Percentiles rank a stretch among this genome's conserved stretches.
These are phyloP conservation scores for Choiromyces venosus DNA, from an alignment of 495 filamentous ascomycete genomes.

Conservation along the genomic window DNA sequence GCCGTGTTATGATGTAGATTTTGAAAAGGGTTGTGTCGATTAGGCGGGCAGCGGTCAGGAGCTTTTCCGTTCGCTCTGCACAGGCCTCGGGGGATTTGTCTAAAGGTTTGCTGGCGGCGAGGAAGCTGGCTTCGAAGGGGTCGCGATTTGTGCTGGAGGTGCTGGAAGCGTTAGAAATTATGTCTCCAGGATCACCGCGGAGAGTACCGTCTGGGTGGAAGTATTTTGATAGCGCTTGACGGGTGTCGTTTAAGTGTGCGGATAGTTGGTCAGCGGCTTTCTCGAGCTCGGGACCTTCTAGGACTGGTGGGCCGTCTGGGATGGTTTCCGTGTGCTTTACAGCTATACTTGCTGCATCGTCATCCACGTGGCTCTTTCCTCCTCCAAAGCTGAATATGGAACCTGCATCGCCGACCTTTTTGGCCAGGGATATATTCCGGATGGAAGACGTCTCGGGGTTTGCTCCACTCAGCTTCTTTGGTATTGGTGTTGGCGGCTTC, in stretches of 20 bases:
- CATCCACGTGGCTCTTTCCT: conserved; percentile 21
- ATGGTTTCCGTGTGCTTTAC: conserved; percentile 33
- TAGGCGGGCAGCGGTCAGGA: conserved; percentile 68
- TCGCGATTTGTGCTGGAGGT: conserved; percentile 40
- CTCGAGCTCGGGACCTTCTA: conserved; percentile 73
- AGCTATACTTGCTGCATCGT: conserved; percentile 34
- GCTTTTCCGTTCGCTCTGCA: conserved; percentile 61
- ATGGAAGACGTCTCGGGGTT: conserved; percentile 30
- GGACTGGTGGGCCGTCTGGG: conserved; percentile 24
- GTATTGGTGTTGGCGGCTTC: background rate
- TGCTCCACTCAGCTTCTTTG: conserved; percentile 29
- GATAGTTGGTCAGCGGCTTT: conserved; percentile 73
- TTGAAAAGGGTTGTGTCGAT: conserved; percentile 94
- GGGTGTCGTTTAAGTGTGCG: conserved; percentile 75
- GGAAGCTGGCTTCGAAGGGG: conserved; percentile 47
- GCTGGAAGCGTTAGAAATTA: conserved; percentile 17
- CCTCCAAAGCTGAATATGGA: conserved; percentile 41
- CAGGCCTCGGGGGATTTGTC: conserved; percentile 44
- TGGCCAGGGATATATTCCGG: conserved; percentile 28
- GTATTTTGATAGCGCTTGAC: conserved; percentile 72
- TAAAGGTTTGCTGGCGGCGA: conserved; percentile 44
- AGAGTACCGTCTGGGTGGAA: conserved; percentile 64
- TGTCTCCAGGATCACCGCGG: conserved; percentile 18
- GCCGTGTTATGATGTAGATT: conserved; percentile 82
- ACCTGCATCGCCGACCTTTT: conserved; percentile 33